These are phyloP conservation scores for Ogataea henricii DNA, from an alignment of 805 yeast species.

Conservation along the genomic window DNA sequence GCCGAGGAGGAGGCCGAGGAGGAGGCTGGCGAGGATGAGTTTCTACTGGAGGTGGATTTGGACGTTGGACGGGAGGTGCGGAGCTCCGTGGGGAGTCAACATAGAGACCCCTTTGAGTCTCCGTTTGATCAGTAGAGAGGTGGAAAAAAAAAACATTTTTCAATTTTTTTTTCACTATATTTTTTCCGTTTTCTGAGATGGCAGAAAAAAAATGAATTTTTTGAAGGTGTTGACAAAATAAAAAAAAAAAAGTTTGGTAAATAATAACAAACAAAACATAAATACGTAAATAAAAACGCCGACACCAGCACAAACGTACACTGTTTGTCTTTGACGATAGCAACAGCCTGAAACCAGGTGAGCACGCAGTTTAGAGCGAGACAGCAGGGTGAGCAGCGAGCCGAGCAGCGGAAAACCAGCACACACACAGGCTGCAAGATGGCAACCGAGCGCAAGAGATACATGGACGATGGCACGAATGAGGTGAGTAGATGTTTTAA, in stretches of 20 bases:
- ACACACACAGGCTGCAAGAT: conserved; percentile 7
- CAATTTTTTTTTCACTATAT: background rate
- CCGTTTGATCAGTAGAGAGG: conserved; percentile 16
- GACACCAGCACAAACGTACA: background rate
- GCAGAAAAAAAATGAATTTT: conserved; percentile 4
- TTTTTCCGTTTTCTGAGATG: background rate
- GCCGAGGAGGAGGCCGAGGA: background rate
- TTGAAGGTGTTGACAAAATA: conserved; percentile 22
- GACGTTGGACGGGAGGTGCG: conserved; percentile 11
- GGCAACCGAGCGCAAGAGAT: conserved; percentile 29
- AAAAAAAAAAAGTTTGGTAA: conserved; percentile 14
- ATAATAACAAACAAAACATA: conserved; percentile 23
- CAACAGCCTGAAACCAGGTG: conserved; percentile 6
- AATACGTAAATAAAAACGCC: conserved; percentile 6
- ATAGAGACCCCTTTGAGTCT: conserved; percentile 21
- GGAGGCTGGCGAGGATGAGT: conserved; percentile 9
- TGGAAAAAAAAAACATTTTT: background rate
- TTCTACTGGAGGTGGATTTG: conserved; percentile 24
- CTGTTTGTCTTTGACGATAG: background rate
- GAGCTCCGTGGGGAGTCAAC: no score
- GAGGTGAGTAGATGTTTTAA: conserved; percentile 20
- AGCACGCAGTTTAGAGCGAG: background rate
- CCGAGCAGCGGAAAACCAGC: background rate
- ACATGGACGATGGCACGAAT: conserved; percentile 20
- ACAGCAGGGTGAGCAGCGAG: conserved; percentile 1